Evolutionary conservation across 129 eudicot genomes (phyloP), one percentile per base, ranked within the genome.

Genomic region (Flaveria ramosissima): DNA sequence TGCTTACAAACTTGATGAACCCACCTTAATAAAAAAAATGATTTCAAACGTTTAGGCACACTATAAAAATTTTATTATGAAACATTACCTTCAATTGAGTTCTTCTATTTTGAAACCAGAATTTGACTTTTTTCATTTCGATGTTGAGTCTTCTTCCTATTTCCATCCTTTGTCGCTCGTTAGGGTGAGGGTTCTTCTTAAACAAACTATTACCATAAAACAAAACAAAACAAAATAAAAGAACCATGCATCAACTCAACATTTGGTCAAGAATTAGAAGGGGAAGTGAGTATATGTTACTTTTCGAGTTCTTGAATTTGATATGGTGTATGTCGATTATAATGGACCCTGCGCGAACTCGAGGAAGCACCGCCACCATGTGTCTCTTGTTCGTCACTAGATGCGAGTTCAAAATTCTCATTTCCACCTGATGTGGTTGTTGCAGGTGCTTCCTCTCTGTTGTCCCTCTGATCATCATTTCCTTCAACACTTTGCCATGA

Each of bases 61-160:
- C 8, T 5, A 36, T 36, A 23, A 12, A 6, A 3, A n/a, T n/a
- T 6, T 4, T 27, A 5, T 23, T 26, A 20, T 27, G 0, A 46
- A 16, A 14, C 48, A 27, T 56, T 86, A 88, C 94, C 90, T 86
- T 91, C 87, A 86, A 70, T 70, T 91, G 92, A 24, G 92, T 91
- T 80, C 97, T 82, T 78, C 88, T 80, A 55, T 91, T 91, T 39
- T 91, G 94, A 74, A 91, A 91, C 97, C 97, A 91, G 80, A 86
- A 88, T 71, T 91, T 86, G 19, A 91, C 94, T 69, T 85, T 90
- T 70, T 67, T 77, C 64, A 47, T 65, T 52, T 83, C 92, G 76
- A 91, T 75, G 71, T 75, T 66, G 21, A 91, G 83, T 56, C 60
- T 83, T 80, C 74, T 85, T 17, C 87, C 90, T 77, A 91, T 81